phyloP scores from a whole-genome alignment of 2,329 filamentous ascomycete species.

The Diplodia scrobiculata region DNA sequence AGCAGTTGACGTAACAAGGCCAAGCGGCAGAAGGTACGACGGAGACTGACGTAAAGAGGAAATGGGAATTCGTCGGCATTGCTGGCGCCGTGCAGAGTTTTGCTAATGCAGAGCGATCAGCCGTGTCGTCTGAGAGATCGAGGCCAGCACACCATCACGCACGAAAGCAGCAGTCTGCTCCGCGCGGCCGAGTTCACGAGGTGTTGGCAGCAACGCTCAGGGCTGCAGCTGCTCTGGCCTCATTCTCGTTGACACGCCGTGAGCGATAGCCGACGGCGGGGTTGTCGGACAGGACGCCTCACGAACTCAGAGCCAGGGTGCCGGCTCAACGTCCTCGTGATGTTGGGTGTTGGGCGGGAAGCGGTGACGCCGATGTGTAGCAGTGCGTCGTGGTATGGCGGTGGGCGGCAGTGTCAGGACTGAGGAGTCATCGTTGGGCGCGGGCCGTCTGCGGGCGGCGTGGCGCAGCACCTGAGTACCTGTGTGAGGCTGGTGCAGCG shows the following conservation, averaged over 20 bases:
- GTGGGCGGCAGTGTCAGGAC: constrained; percentile 11
- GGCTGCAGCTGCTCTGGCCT: constrained; percentile 25
- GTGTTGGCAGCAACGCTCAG: constrained; percentile 16
- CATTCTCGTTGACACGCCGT: constrained; percentile 11
- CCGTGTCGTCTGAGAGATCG: constrained; percentile 17
- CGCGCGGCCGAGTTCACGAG: constrained; percentile 8
- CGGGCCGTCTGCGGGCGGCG: neutral
- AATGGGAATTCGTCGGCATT: constrained; percentile 17
- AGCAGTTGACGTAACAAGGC: constrained; percentile 11
- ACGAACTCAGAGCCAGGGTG: constrained; percentile 9
- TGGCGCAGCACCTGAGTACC: neutral
- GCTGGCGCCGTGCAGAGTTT: constrained; percentile 12
- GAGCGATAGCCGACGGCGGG: constrained; percentile 19
- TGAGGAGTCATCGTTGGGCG: neutral
- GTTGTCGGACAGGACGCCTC: constrained; percentile 22
- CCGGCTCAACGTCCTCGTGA: constrained; percentile 20
- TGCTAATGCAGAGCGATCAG: constrained; percentile 17
- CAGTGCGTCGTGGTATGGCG: constrained; percentile 24
- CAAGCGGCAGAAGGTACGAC: constrained; percentile 7
- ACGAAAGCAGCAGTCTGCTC: constrained; percentile 25
- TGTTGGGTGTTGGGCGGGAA: constrained; percentile 1
- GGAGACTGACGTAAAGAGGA: constrained; percentile 15
- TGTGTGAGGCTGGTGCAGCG: neutral
- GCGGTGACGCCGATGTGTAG: constrained; percentile 16
- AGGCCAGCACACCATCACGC: constrained; percentile 22